A percentile compares a stretch with the other conserved stretches of the same genome.
These are phyloP conservation scores for Metarhizium guizhouense DNA, from an alignment of 2,329 filamentous ascomycete species.

Conservation along the genomic window DNA sequence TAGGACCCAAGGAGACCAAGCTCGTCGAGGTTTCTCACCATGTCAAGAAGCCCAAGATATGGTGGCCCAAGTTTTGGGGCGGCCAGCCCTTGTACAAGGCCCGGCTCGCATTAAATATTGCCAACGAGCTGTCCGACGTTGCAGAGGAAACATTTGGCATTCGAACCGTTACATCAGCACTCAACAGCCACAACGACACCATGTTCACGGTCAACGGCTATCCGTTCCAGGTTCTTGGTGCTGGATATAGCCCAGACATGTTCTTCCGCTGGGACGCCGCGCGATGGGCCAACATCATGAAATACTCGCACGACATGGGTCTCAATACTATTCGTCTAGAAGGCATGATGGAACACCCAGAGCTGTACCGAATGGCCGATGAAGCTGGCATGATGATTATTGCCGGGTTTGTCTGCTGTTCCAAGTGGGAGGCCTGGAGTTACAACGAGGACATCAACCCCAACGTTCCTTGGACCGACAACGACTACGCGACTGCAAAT, in stretches of 20 bases:
- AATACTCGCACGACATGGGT: slow-evolving; percentile 50
- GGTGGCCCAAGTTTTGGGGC: slow-evolving; percentile 56
- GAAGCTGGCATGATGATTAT: slow-evolving; percentile 52
- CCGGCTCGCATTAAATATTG: slow-evolving; percentile 19
- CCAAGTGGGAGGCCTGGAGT: slow-evolving; percentile 58
- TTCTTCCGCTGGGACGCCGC: slow-evolving; percentile 47
- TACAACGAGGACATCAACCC: slow-evolving; percentile 46
- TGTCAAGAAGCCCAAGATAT: slow-evolving; percentile 39
- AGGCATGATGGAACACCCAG: slow-evolving; percentile 55
- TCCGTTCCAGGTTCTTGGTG: slow-evolving; percentile 52
- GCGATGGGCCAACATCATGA: slow-evolving; percentile 39
- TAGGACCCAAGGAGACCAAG: slow-evolving; percentile 28
- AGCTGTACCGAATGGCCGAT: slow-evolving; percentile 51
- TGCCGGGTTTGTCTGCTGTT: slow-evolving; percentile 57
- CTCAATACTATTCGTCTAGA: slow-evolving; percentile 56
- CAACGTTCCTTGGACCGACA: slow-evolving; percentile 35
- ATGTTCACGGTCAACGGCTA: slow-evolving; percentile 46
- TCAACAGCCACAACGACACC: slow-evolving; percentile 45
- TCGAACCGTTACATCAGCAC: slow-evolving; percentile 33
- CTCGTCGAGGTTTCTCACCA: slow-evolving; percentile 25
- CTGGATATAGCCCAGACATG: slow-evolving; percentile 51
- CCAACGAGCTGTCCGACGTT: slow-evolving; percentile 19
- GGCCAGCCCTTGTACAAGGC: slow-evolving; percentile 40
- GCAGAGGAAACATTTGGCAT: slow-evolving; percentile 18
- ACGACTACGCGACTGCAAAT: slow-evolving; percentile 46